phyloP scores from a whole-genome alignment of 495 filamentous ascomycete genomes.

The Penicillium alfredii region DNA sequence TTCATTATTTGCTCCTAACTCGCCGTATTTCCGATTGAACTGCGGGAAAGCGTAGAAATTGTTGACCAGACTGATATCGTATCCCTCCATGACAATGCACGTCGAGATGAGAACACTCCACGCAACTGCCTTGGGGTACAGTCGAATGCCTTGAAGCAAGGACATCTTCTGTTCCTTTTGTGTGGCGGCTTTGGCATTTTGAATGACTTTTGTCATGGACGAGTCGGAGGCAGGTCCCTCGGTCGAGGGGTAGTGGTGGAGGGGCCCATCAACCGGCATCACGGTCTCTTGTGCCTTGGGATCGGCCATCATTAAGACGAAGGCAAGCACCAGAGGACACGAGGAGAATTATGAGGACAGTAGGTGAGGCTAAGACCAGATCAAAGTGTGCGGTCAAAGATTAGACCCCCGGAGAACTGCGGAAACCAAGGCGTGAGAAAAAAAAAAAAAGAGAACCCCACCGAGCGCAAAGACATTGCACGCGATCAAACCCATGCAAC shows the following conservation, averaged over 20 bases:
- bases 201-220: slow-evolving; percentile 33
- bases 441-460: too few relatives aligned
- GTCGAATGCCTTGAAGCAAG: slow-evolving; percentile 38
- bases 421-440: too few relatives aligned
- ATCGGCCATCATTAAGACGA: slow-evolving; percentile 18
- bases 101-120: slow-evolving; percentile 52
- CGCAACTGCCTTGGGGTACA: slow-evolving; percentile 52
- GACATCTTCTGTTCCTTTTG: slow-evolving; percentile 45
- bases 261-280: slow-evolving; percentile 18
- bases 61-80: slow-evolving; percentile 49
- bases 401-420: too few relatives aligned
- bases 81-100: slow-evolving; percentile 54
- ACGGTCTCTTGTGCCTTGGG: slow-evolving; percentile 23
- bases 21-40: slow-evolving; percentile 68
- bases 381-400: too few relatives aligned
- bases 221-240: slow-evolving; percentile 19
- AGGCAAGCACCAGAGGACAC: slow-evolving; percentile 24
- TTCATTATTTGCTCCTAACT: slow-evolving; percentile 44
- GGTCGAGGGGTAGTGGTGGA: slow-evolving; percentile 11
- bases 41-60: slow-evolving; percentile 44
- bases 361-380: too few relatives aligned
- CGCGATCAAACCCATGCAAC: too few relatives aligned
- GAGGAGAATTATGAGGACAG: too few relatives aligned
- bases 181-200: slow-evolving; percentile 40
- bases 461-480: too few relatives aligned